A percentile compares a stretch with the other conserved stretches of the same genome.
These are phyloP conservation scores for Hagleromyces aurorensis DNA, from an alignment of 805 yeast species.

Conservation along the genomic window DNA sequence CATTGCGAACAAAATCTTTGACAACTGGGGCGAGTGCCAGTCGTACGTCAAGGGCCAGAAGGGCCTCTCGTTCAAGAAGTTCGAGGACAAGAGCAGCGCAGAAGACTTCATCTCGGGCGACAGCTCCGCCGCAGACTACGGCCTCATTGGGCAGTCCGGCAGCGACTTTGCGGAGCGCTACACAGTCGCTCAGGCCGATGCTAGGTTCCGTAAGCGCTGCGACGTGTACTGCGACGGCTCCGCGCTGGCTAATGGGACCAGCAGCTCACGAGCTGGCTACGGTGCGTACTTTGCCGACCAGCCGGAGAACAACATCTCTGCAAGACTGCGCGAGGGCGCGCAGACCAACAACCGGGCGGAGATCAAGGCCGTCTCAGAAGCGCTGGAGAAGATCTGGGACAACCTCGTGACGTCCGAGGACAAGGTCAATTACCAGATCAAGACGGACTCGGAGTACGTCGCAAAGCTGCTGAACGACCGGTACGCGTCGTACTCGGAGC, in stretches of 20 bases:
- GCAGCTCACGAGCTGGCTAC: conserved; percentile 41
- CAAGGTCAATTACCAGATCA: conserved; percentile 35
- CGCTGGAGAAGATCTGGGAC: conserved; percentile 38
- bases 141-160: conserved; percentile 13
- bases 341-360: conserved; percentile 84
- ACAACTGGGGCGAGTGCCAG: conserved; percentile 31
- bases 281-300: conserved; percentile 70
- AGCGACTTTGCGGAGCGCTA: conserved; percentile 11
- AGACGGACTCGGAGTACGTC: conserved; percentile 67
- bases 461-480: conserved; percentile 50
- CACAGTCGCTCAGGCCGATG: conserved; percentile 1
- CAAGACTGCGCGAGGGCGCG: conserved; percentile 37
- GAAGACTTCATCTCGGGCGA: conserved; percentile 21
- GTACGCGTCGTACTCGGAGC: conserved; percentile 42
- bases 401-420: conserved; percentile 13
- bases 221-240: conserved; percentile 75
- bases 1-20: conserved; percentile 23
- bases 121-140: conserved; percentile 14
- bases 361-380: conserved; percentile 54
- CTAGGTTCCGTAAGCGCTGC: conserved; percentile 5
- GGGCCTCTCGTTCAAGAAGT: conserved; percentile 40
- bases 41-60: conserved; percentile 23
- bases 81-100: conserved; percentile 32
- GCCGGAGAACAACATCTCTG: conserved; percentile 39
- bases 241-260: conserved; percentile 48